Conservation (phyloP, 345 rosid genomes). For the Pugionium cornutum region DNA sequence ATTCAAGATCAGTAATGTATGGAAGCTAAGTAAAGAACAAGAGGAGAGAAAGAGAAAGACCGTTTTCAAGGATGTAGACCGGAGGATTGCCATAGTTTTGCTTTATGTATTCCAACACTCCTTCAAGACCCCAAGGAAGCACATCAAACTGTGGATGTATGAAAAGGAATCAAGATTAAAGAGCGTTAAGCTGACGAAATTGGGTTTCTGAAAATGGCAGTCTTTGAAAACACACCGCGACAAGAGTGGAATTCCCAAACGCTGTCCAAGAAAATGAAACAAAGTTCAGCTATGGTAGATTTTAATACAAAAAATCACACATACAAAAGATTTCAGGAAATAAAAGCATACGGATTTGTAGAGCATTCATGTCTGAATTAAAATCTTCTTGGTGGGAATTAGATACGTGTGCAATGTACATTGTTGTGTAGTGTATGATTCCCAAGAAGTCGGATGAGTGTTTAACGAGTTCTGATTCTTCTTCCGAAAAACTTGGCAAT, state of each 20-base stretch:
- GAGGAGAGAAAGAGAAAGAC: conserved; percentile 20
- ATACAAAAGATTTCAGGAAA: background rate
- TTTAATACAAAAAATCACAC: background rate
- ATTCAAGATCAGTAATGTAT: background rate
- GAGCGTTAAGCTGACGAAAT: background rate
- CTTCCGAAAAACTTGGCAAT: conserved; percentile 52
- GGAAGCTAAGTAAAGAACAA: background rate
- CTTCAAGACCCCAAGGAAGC: conserved; percentile 37
- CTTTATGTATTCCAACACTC: conserved; percentile 39
- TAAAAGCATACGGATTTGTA: conserved; percentile 29
- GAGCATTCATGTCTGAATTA: conserved; percentile 35
- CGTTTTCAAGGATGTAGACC: conserved; percentile 46
- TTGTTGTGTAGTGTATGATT: conserved; percentile 44
- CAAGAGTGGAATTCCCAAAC: conserved; percentile 1
- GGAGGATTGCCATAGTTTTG: conserved; percentile 42
- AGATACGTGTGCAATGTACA: conserved; percentile 37
- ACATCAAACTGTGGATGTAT: conserved; percentile 38
- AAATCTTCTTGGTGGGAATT: conserved; percentile 39
- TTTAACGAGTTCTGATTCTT: conserved; percentile 55
- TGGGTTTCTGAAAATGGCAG: background rate
- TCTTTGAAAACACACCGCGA: conserved; percentile 16
- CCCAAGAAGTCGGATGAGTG: conserved; percentile 66
- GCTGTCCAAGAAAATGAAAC: conserved; percentile 33
- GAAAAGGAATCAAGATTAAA: background rate
- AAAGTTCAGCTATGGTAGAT: background rate